Percentiles rank a stretch among this genome's conserved stretches.
Conservation (phyloP, 441 rosid species). For the Erysimum cheiri region DNA sequence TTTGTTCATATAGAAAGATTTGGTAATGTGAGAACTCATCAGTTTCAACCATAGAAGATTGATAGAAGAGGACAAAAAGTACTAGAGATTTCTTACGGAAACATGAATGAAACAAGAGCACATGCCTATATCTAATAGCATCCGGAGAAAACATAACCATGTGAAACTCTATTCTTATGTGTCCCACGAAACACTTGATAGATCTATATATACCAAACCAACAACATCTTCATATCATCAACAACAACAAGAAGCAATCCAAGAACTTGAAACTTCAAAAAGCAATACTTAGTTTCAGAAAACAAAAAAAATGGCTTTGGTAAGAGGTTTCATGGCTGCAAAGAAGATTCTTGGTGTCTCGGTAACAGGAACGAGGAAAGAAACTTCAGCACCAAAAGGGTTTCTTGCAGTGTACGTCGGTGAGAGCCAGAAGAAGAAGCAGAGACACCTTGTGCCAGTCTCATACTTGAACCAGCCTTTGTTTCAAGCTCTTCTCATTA, state of each 20-base stretch:
- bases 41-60: slow-evolving; percentile 1
- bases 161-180: slow-evolving; percentile 30
- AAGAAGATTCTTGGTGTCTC: slow-evolving; percentile 37
- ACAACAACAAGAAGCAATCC: neutral
- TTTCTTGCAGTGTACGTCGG: slow-evolving; percentile 57
- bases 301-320: slow-evolving; percentile 30
- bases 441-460: slow-evolving; percentile 46
- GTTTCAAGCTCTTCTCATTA: slow-evolving; percentile 45
- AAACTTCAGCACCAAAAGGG: slow-evolving; percentile 49
- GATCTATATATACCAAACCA: slow-evolving; percentile 21
- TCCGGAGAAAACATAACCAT: slow-evolving; percentile 28
- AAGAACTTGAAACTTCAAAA: neutral
- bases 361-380: slow-evolving; percentile 6
- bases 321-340: slow-evolving; percentile 33
- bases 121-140: slow-evolving; percentile 17
- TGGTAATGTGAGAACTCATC: slow-evolving; percentile 8
- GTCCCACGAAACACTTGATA: slow-evolving; percentile 2
- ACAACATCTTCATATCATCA: slow-evolving; percentile 24
- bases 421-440: slow-evolving; percentile 48
- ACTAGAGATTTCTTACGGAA: neutral
- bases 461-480: slow-evolving; percentile 50
- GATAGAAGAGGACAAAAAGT: slow-evolving; percentile 30
- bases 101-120: slow-evolving; percentile 37
- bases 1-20: slow-evolving; percentile 9
- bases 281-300: neutral